phyloP scores from a whole-genome alignment of 345 rosid species.

The Populus pruinosa region DNA sequence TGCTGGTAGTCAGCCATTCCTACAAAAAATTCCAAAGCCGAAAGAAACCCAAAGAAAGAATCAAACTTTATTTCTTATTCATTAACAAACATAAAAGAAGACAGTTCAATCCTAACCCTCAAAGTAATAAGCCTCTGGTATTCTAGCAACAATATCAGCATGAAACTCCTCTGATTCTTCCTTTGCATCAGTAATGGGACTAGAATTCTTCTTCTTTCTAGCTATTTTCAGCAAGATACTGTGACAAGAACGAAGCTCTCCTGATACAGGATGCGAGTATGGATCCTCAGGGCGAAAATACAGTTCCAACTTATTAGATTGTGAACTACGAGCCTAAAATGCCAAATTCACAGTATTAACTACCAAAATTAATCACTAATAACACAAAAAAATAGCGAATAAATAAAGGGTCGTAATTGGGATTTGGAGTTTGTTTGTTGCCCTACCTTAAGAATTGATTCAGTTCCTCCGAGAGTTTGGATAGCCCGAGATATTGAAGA shows the following conservation, averaged over 20 bases:
- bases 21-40: slow-evolving; percentile 19
- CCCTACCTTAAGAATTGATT: slow-evolving; percentile 56
- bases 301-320: slow-evolving; percentile 63
- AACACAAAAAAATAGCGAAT: background rate
- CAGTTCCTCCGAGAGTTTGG: slow-evolving; percentile 75
- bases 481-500: slow-evolving; percentile 68
- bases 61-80: background rate
- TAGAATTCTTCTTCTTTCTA: slow-evolving; percentile 26
- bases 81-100: background rate
- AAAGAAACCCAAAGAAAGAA: background rate
- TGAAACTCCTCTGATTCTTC: slow-evolving; percentile 26
- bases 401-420: background rate
- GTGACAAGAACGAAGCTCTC: slow-evolving; percentile 53
- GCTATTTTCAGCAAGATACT: slow-evolving; percentile 56
- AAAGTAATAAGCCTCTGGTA: slow-evolving; percentile 67
- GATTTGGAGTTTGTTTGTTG: background rate
- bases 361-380: background rate
- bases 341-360: background rate
- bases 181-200: background rate
- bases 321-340: slow-evolving; percentile 55
- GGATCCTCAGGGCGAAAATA: slow-evolving; percentile 92
- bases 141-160: slow-evolving; percentile 70
- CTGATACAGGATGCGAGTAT: slow-evolving; percentile 72
- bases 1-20: slow-evolving; percentile 98
- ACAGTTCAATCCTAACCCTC: slow-evolving; percentile 45